phyloP scores from a whole-genome alignment of 352 stramenopile species.

The Blastocystis sp. region DNA sequence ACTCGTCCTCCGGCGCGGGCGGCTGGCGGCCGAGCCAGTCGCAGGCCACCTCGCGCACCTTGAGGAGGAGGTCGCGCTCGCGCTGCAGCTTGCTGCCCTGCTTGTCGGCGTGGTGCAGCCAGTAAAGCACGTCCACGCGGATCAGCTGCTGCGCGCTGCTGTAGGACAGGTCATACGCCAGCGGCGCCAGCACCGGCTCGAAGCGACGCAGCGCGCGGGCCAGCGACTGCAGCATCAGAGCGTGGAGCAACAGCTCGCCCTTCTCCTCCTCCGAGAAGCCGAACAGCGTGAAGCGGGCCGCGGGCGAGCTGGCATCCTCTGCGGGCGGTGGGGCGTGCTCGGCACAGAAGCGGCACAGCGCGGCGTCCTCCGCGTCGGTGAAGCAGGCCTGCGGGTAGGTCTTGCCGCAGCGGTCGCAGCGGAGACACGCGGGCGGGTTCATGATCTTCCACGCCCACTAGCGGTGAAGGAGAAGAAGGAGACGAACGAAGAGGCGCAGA shows the following conservation, averaged over 20 bases:
- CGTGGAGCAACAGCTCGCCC: neutral
- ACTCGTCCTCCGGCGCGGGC: conserved; percentile 1
- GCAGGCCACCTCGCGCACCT: conserved; percentile 19
- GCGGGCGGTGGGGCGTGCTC: neutral
- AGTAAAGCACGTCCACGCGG: conserved; percentile 42
- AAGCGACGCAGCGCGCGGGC: neutral
- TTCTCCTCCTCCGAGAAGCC: neutral
- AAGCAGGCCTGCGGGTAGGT: neutral
- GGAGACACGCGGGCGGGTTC: neutral
- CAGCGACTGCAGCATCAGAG: conserved; percentile 3
- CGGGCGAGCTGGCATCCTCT: neutral
- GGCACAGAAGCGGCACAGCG: neutral
- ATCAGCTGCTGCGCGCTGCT: conserved; percentile 7
- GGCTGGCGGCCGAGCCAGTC: conserved; percentile 26
- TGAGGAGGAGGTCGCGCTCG: conserved; percentile 15
- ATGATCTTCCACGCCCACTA: conserved; percentile 56
- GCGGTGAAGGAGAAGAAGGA: neutral
- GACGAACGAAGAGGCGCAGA: conserved; percentile 20
- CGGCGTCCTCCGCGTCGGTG: neutral
- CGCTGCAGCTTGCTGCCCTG: neutral
- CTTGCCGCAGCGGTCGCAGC: neutral
- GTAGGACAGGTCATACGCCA: neutral
- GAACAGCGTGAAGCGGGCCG: conserved; percentile 2
- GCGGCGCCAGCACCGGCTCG: neutral
- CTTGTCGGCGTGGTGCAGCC: conserved; percentile 48